Evolutionary conservation across 2,329 filamentous ascomycete species (phyloP).

Genomic region (Xylariaceae sp.): DNA sequence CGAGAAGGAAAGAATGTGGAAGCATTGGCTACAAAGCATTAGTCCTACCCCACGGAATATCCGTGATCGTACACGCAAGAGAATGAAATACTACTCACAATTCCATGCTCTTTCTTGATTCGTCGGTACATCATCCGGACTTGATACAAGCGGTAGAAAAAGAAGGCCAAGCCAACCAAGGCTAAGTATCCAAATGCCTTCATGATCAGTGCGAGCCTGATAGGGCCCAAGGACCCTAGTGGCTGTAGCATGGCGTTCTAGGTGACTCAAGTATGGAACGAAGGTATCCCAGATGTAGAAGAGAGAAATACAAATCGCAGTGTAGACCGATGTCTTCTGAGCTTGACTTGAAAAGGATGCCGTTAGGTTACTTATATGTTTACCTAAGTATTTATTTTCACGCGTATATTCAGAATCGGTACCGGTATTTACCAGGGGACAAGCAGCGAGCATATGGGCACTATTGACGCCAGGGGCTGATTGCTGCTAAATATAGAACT

Average conservation of each 20-base stretch:
- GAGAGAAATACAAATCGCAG: no score
- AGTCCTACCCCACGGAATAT: conserved; percentile 3
- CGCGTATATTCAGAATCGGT: no score
- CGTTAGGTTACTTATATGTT: no score
- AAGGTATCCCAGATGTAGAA: neutral
- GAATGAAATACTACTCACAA: conserved; percentile 27
- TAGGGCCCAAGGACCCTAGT: conserved; percentile 4
- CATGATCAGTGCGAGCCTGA: conserved; percentile 3
- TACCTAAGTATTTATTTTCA: no score
- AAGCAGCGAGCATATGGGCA: no score
- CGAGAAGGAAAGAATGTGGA: conserved; percentile 41
- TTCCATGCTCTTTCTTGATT: conserved; percentile 29
- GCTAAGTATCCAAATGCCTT: conserved; percentile 20
- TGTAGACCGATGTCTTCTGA: no score
- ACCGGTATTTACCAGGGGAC: no score
- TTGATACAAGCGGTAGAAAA: conserved; percentile 34
- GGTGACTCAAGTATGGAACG: neutral
- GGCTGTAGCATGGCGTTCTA: conserved; percentile 6
- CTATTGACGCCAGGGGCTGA: no score
- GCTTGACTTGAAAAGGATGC: neutral
- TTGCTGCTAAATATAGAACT: no score
- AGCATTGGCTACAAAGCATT: conserved; percentile 33
- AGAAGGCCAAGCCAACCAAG: conserved; percentile 22
- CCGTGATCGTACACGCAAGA: neutral
- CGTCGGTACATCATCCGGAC: conserved; percentile 32